Base-by-base conservation (phyloP, 2,329 filamentous ascomycete genomes). In the Claviceps spartinae region DNA sequence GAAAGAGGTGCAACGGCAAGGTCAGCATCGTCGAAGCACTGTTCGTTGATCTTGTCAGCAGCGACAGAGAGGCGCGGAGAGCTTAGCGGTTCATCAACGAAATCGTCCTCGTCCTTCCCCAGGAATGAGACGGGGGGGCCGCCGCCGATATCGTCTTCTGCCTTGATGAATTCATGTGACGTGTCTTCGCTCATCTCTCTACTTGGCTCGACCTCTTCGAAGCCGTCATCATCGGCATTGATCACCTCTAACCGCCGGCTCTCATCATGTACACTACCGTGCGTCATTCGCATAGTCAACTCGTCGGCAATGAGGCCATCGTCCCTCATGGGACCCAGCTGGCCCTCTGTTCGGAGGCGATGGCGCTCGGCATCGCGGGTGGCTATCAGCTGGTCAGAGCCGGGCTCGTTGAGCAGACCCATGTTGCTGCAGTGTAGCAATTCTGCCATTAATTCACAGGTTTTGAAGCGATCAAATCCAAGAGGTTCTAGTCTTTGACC, bases 371-470 rank as follows among this genome's bases (percentile, higher is more conserved):
- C 70, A 62, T 98, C 90, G 54, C 93, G 79, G 43, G 81, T 75
- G 55, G 78, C 81, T 54, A 97, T 88, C 57, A 95, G 81, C 57
- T 88, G 83, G 64, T 98, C 90, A 11, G 89, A 90, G 36, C 91
- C 93, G 9, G 81, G 74, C 65, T 97, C 90, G 63, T 98, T 98
- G 58, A 98, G 72, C 38, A 98, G 73, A 5, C 87, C 90, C 93
- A 98, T 98, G 65, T 98, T 98, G 66, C 91, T 97, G 69, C 93
- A 98, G 67, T 98, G 93, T 41, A 98, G 72, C 45, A 98, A 74
- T 68, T 98, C 93, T 1, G 93, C 93, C 93, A 98, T 97, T 54
- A 98, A 75, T 69, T 98, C 93, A 67, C 93, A 98, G 0, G 93
- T 97, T 74, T 98, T 98, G 75, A 98, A 98, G 20, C 93, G 79